Percentiles rank a stretch among this genome's conserved stretches.
Conservation (phyloP, 345 rosid genomes). For the Trapa bicornis region DNA sequence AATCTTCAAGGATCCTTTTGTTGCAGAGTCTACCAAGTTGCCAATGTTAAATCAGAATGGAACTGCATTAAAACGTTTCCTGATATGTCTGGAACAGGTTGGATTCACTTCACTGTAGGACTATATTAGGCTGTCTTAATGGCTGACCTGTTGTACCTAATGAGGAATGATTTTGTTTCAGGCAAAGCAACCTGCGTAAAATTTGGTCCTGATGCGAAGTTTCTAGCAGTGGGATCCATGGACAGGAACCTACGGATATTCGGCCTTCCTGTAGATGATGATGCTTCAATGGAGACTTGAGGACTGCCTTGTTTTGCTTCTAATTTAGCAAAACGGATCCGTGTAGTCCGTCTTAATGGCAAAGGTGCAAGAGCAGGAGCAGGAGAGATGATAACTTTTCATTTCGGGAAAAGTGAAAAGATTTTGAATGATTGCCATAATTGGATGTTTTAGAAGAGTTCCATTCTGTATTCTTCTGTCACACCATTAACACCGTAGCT, state of each 20-base stretch:
- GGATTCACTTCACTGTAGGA: background rate
- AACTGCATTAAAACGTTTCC: constrained; percentile 72
- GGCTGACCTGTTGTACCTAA: background rate
- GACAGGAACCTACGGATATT: constrained; percentile 78
- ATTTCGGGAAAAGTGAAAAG: too few species aligned
- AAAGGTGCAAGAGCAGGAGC: too few species aligned
- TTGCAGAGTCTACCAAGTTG: constrained; percentile 75
- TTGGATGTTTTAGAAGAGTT: too few species aligned
- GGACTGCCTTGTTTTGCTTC: background rate
- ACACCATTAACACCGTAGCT: too few species aligned
- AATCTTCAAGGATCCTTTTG: constrained; percentile 2
- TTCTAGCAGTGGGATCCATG: constrained; percentile 82
- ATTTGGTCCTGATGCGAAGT: constrained; percentile 73
- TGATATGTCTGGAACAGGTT: constrained; percentile 96
- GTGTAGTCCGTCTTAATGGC: too few species aligned
- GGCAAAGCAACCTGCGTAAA: constrained; percentile 63
- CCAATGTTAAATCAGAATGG: constrained; percentile 91
- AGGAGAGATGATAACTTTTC: too few species aligned
- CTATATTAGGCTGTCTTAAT: background rate
- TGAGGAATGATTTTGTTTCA: constrained; percentile 10
- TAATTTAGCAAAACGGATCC: too few species aligned
- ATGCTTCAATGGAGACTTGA: constrained; percentile 29
- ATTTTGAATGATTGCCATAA: too few species aligned
- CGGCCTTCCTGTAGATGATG: constrained; percentile 51
- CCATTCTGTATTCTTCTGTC: too few species aligned